These are phyloP conservation scores for Aphanomyces cochlioides DNA, from an alignment of 352 stramenopile species.

Conservation along the genomic window DNA sequence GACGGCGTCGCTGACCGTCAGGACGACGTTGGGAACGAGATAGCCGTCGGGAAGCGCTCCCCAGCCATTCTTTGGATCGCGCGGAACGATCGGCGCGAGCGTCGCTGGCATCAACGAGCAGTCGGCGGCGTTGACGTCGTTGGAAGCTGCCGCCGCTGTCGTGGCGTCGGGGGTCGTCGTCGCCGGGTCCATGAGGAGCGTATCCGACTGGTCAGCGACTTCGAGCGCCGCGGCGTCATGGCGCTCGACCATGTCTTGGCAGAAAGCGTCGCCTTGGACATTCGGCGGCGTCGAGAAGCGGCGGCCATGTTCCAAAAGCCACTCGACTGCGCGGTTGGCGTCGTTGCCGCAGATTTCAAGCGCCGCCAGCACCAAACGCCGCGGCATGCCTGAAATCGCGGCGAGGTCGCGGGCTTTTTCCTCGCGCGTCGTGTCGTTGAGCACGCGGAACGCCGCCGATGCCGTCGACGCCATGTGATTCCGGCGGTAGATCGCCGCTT, in stretches of 20 bases:
- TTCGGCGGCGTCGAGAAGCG: constrained; percentile 30
- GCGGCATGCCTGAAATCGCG: constrained; percentile 73
- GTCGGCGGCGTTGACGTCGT: constrained; percentile 38
- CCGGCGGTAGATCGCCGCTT: constrained; percentile 1
- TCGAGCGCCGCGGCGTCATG: constrained; percentile 67
- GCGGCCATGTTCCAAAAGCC: constrained; percentile 78
- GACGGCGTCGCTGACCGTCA: constrained; percentile 69
- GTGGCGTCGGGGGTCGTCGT: constrained; percentile 23
- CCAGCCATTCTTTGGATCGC: constrained; percentile 46
- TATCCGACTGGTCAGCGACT: constrained; percentile 69
- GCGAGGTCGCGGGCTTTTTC: constrained; percentile 67
- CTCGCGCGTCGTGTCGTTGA: constrained; percentile 38
- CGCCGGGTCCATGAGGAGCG: constrained; percentile 43
- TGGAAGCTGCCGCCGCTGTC: neutral
- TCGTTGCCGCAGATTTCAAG: constrained; percentile 77
- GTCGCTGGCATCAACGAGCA: constrained; percentile 74
- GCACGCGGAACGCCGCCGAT: neutral
- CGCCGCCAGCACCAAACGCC: constrained; percentile 53
- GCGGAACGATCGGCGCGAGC: constrained; percentile 69
- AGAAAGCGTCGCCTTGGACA: constrained; percentile 14
- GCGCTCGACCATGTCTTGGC: constrained; percentile 35
- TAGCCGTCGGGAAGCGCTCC: constrained; percentile 69
- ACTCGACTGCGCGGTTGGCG: constrained; percentile 83
- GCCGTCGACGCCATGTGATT: neutral
- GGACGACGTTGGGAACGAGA: constrained; percentile 62